A percentile compares a stretch with the other conserved stretches of the same genome.
Evolutionary conservation across 495 filamentous ascomycete genomes (phyloP).

Genomic region (Penicillium lividum): DNA sequence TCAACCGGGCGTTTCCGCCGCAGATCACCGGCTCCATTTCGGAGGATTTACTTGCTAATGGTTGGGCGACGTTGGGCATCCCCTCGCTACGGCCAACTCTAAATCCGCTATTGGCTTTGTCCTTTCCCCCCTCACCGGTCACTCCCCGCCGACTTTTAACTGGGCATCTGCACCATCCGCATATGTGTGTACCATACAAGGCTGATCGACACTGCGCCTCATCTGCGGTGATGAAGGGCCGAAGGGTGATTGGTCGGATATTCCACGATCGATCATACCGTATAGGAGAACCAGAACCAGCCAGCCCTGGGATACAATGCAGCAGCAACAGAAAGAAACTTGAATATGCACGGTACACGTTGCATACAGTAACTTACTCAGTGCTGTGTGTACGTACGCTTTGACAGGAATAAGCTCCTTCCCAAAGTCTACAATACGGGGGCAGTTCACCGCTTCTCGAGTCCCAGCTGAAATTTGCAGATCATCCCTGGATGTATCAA

Average conservation of each 20-base stretch:
- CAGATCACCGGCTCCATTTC: slow-evolving; percentile 38
- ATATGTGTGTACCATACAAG: slow-evolving; percentile 6
- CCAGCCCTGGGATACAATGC: no score
- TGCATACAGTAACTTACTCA: not conserved
- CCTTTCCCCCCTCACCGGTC: slow-evolving; percentile 3
- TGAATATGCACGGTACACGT: no score
- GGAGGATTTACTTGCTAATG: slow-evolving; percentile 42
- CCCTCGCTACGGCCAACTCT: slow-evolving; percentile 30
- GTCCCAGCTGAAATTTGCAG: not conserved
- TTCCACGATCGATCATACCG: slow-evolving; percentile 26
- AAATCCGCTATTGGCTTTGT: slow-evolving; percentile 11
- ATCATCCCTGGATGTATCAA: not conserved
- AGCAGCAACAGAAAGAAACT: no score
- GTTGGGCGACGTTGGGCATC: slow-evolving; percentile 31
- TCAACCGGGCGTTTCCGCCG: slow-evolving; percentile 42
- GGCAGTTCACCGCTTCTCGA: not conserved
- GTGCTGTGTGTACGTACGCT: slow-evolving; percentile 6
- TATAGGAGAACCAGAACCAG: no score
- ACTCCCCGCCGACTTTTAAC: slow-evolving; percentile 1
- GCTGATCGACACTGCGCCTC: slow-evolving; percentile 36
- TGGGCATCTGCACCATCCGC: not conserved
- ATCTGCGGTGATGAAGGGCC: slow-evolving; percentile 26
- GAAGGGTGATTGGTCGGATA: slow-evolving; percentile 34
- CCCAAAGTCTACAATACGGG: not conserved
- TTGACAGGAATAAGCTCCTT: slow-evolving; percentile 9